These are phyloP conservation scores for Kwoniella heveanensis DNA, from an alignment of 768 basidiomycete species.

Conservation along the genomic window DNA sequence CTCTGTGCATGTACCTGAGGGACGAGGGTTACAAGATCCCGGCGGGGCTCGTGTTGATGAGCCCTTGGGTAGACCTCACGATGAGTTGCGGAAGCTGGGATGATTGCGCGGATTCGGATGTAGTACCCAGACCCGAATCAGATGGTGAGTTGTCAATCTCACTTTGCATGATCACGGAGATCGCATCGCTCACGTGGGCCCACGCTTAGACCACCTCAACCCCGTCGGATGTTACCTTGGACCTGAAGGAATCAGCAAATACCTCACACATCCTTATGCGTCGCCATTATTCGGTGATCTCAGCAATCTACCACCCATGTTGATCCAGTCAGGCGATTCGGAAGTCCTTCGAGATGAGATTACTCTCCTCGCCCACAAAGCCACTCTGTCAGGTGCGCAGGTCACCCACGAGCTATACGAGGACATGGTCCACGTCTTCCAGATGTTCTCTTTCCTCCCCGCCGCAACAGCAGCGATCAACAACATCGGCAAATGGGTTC, in stretches of 20 bases:
- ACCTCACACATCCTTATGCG: conserved; percentile 93
- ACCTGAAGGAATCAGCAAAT: conserved; percentile 64
- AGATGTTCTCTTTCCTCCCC: conserved; percentile 69
- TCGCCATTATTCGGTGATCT: conserved; percentile 90
- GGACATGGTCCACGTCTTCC: conserved; percentile 93
- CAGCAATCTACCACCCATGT: conserved; percentile 78
- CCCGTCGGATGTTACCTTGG: conserved; percentile 94
- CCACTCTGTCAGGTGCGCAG: conserved; percentile 77
- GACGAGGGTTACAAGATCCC: conserved; percentile 85
- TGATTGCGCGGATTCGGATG: conserved; percentile 66
- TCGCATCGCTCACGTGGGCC: no score
- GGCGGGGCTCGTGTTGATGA: conserved; percentile 82
- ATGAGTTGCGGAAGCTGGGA: conserved; percentile 99
- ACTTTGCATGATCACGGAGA: no score
- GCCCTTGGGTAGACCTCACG: conserved; percentile 95
- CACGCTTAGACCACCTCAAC: conserved; percentile 87
- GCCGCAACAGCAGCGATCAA: conserved; percentile 46
- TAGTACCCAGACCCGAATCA: conserved; percentile 53
- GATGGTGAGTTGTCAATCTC: conserved; percentile 51
- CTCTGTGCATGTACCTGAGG: conserved; percentile 88
- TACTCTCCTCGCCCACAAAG: conserved; percentile 88
- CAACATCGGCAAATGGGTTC: conserved; percentile 46
- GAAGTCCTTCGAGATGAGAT: conserved; percentile 96
- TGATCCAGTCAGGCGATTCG: conserved; percentile 89
- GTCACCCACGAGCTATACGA: conserved; percentile 87